Evolutionary conservation across 495 filamentous ascomycete species (phyloP), one percentile per base, ranked within the genome.

Genomic region (Clavariopsis aquatica): DNA sequence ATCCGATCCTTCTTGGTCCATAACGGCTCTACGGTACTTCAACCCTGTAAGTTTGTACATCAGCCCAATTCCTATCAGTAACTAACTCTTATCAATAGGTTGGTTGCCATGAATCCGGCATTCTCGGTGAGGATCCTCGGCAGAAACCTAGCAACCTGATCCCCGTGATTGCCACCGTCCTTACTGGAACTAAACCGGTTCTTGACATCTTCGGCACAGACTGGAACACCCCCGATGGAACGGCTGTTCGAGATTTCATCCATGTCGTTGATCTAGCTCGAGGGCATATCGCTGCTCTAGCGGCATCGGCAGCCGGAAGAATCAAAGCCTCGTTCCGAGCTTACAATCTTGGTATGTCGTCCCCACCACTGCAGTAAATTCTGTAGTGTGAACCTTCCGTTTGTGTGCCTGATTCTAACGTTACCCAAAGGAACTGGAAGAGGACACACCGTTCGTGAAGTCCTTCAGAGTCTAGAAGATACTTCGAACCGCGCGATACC

Each of bases 21-120:
- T 86, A 64, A 82, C 85, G 23, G 82, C 83, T 19, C 78, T 89
- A 13, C 79, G 86, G 19, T 89, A 89, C 69, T 89, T 89, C 78
- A 89, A 88, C 62, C 86, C 86, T 5, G 82, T 68, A 57, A 57
- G 69, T 68, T 20, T 24, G 8, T 5, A 34, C 12, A n/a, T 0
- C 52, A 26, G 6, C 13, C 17, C 10, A 20, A 17, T 19, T n/a
- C 34, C 10, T 3, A 22, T 19, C 7, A 43, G 24, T 67, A 31
- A 46, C 52, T 60, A 52, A 65, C 29, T 27, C 28, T 27, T 27
- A 24, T 9, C n/a, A n/a, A 2, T 43, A 71, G 69, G 69, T 87
- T 28, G 85, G 86, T 5, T 88, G 84, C 71, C 82, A 89, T 61
- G 77, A 85, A 36, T 85, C 83, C 0, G 86, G 86, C 20, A 71